Percentiles rank a stretch among this genome's conserved stretches.
These are phyloP conservation scores for Phytopythium kandeliae DNA, from an alignment of 352 stramenopile species.

Conservation along the genomic window DNA sequence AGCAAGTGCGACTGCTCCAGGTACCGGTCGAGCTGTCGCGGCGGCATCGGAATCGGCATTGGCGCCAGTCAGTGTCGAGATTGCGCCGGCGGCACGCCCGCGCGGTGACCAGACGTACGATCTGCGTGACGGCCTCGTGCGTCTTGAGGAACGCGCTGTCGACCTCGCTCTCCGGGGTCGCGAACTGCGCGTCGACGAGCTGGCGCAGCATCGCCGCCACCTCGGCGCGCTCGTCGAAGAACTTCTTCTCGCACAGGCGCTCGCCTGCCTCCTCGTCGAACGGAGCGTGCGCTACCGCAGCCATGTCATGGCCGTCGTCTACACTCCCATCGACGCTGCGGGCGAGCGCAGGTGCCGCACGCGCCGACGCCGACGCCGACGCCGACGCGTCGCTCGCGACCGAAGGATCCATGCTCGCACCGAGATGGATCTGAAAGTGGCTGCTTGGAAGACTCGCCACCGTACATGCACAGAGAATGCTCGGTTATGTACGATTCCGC, in stretches of 20 bases:
- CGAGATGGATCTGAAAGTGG: too few species aligned
- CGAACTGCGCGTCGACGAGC: constrained; percentile 22
- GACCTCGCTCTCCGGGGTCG: constrained; percentile 32
- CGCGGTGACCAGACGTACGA: too few species aligned
- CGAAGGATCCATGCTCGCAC: neutral
- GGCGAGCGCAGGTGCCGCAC: neutral
- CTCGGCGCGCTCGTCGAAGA: constrained; percentile 60
- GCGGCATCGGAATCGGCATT: neutral
- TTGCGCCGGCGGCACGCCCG: too few species aligned
- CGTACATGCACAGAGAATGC: too few species aligned
- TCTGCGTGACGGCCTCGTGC: constrained; percentile 36
- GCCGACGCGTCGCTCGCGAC: neutral
- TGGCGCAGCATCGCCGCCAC: constrained; percentile 33
- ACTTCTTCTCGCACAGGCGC: constrained; percentile 47
- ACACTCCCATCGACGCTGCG: neutral
- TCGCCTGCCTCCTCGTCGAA: constrained; percentile 19
- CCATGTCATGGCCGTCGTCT: neutral
- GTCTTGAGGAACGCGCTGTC: constrained; percentile 33
- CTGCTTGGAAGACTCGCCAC: too few species aligned
- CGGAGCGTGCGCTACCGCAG: too few species aligned
- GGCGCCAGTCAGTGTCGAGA: neutral
- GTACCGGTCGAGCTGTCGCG: constrained; percentile 78
- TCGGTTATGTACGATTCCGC: too few species aligned
- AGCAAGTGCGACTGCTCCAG: constrained; percentile 87
- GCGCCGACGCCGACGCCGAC: neutral